Evolutionary conservation across 495 filamentous ascomycete genomes (phyloP).

Genomic region (Trichoderma virens): DNA sequence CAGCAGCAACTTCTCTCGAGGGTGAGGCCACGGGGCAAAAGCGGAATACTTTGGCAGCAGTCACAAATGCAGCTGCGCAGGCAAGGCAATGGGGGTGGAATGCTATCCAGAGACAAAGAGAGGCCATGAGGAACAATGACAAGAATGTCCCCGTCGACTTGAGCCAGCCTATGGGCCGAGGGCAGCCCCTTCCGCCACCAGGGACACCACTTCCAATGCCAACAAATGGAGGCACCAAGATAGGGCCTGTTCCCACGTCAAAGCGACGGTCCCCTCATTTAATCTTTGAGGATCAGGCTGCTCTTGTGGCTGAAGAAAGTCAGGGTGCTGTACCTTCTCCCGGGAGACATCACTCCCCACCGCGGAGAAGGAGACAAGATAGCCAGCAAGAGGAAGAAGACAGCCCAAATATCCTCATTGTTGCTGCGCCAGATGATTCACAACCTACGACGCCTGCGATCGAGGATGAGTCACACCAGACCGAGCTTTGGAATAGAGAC

Average conservation of each 20-base stretch:
- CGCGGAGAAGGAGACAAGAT: slow-evolving; percentile 20
- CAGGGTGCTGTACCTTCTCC: slow-evolving; percentile 22
- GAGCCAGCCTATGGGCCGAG: slow-evolving; percentile 64
- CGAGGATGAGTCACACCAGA: slow-evolving; percentile 14
- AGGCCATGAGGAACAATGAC: slow-evolving; percentile 27
- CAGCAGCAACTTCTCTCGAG: slow-evolving; percentile 18
- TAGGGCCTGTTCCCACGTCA: slow-evolving; percentile 46
- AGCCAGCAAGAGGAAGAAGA: slow-evolving; percentile 25
- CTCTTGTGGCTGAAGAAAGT: slow-evolving; percentile 17
- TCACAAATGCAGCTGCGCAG: slow-evolving; percentile 65
- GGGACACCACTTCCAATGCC: slow-evolving; percentile 52
- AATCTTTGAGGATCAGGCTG: slow-evolving; percentile 22
- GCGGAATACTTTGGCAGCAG: slow-evolving; percentile 44
- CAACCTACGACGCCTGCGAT: slow-evolving; percentile 47
- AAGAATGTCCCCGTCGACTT: slow-evolving; percentile 34
- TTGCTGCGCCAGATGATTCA: slow-evolving; percentile 49
- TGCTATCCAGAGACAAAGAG: slow-evolving; percentile 53
- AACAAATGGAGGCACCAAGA: slow-evolving; percentile 46
- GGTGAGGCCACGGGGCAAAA: slow-evolving; percentile 23
- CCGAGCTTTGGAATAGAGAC: slow-evolving; percentile 31
- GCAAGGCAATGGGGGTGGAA: slow-evolving; percentile 81
- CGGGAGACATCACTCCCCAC: slow-evolving; percentile 35
- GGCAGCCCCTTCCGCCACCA: slow-evolving; percentile 68
- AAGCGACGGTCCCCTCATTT: slow-evolving; percentile 24
- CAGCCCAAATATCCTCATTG: slow-evolving; percentile 47